These are phyloP conservation scores for Dictyophora rubrovolvata DNA, from an alignment of 768 basidiomycete species.

Conservation along the genomic window DNA sequence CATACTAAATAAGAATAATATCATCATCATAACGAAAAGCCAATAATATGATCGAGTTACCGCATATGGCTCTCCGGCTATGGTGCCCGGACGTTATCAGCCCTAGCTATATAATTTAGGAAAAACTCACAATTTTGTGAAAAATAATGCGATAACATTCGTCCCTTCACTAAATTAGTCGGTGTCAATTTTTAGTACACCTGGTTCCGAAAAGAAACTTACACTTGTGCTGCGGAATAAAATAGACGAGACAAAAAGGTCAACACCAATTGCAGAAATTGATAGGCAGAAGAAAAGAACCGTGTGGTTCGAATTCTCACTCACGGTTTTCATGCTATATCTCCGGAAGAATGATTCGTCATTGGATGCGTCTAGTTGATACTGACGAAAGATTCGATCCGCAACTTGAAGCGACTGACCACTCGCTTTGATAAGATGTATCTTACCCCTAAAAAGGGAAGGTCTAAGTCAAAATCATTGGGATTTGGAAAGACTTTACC, in stretches of 20 bases:
- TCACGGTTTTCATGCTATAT: slow-evolving; percentile 60
- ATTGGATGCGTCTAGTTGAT: slow-evolving; percentile 51
- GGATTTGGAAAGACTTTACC: neutral
- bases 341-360: slow-evolving; percentile 54
- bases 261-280: slow-evolving; percentile 1
- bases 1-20: slow-evolving; percentile 38
- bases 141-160: slow-evolving; percentile 69
- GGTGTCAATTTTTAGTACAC: neutral
- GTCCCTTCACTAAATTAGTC: slow-evolving; percentile 45
- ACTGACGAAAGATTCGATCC: slow-evolving; percentile 48
- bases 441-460: slow-evolving; percentile 19
- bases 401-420: slow-evolving; percentile 30
- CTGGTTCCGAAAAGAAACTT: slow-evolving; percentile 8
- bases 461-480: neutral
- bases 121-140: slow-evolving; percentile 64
- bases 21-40: neutral
- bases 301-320: slow-evolving; percentile 14
- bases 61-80: slow-evolving; percentile 76
- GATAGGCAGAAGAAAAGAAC: slow-evolving; percentile 3
- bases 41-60: slow-evolving; percentile 23
- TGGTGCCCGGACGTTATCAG: slow-evolving; percentile 4
- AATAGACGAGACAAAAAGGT: neutral
- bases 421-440: slow-evolving; percentile 12
- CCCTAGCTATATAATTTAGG: neutral
- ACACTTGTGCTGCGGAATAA: slow-evolving; percentile 57